phyloP scores from a whole-genome alignment of 2,329 filamentous ascomycete species.

The Grosmannia penicillata region DNA sequence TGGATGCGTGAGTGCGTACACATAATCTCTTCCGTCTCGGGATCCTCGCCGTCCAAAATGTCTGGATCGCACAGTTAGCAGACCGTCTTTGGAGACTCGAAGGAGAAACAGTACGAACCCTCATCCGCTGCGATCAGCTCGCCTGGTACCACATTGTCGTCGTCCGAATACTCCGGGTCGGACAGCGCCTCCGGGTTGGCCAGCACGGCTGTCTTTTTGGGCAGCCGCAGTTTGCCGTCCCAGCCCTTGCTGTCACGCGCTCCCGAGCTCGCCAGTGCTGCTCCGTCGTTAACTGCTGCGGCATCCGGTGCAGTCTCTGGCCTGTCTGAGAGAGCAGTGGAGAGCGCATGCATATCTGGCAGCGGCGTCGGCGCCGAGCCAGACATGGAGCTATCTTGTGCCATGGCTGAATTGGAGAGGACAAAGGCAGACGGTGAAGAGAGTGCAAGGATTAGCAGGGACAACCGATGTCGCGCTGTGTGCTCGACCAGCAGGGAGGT shows the following conservation, averaged over 20 bases:
- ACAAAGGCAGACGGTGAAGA: too few species aligned
- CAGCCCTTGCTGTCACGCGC: constrained; percentile 54
- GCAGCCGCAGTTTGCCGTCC: constrained; percentile 71
- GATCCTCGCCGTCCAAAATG: constrained; percentile 44
- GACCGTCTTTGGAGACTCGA: neutral
- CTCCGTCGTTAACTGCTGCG: too few species aligned
- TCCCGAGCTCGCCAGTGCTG: constrained; percentile 24
- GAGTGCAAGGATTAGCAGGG: too few species aligned
- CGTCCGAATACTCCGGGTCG: constrained; percentile 72
- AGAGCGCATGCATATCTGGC: too few species aligned
- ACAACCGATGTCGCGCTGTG: too few species aligned
- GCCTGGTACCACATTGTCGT: constrained; percentile 50
- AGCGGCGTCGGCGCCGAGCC: too few species aligned
- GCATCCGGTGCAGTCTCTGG: too few species aligned
- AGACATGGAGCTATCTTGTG: too few species aligned
- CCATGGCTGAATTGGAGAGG: too few species aligned
- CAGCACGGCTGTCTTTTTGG: constrained; percentile 45
- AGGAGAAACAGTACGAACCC: constrained; percentile 32
- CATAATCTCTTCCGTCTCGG: constrained; percentile 63
- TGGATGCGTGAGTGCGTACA: constrained; percentile 75
- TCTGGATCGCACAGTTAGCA: constrained; percentile 23
- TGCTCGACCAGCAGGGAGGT: too few species aligned
- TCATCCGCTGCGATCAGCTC: constrained; percentile 73
- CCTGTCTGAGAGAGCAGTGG: too few species aligned
- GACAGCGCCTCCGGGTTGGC: constrained; percentile 69